Evolutionary conservation across 192 early-diverging fungal genomes (phyloP), one percentile per base, ranked within the genome.

Genomic region (Chytriomyces sp.): DNA sequence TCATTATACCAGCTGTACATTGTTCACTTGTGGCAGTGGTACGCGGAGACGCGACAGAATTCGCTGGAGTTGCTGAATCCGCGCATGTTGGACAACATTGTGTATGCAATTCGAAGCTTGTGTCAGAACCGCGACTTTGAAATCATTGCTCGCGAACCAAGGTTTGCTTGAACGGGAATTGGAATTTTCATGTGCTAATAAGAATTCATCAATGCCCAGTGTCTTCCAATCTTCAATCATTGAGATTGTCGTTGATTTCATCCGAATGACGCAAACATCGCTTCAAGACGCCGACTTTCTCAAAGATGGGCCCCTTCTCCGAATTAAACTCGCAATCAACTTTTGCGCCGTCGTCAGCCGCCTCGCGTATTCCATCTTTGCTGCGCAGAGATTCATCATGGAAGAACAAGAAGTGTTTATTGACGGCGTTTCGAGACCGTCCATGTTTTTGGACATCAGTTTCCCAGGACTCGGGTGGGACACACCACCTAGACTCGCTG

Each of bases 251-350:
- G 66, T 81, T 18, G 82, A 85, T 26, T 87, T 87, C 45, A 50
- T 87, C 24, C 50, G 62, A 20, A 64, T 78, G 61, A 74, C 75
- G n/a, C 57, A 68, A 45, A 45, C 66, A 13, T 28, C 66, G 13
- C 49, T 83, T 1, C 65, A 71, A 24, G 72, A 86, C 53, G 18
- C 71, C 0, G 64, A 67, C 11, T 82, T 84, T 50, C 26, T 82
- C 3, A 65, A 50, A 9, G 80, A 76, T 13, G 82, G 80, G 1
- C 62, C 78, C 48, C 44, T 84, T 20, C 35, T 11, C 8, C 61
- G 86, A 35, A 45, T 83, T 2, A 87, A 84, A 47, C 79, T 79
- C 1, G 79, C 84, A 6, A 81, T 85, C 50, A 83, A 87, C 57
- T 86, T 73, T 66, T 80, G 79, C 57, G 61, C 78, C 4, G 78